phyloP scores from a whole-genome alignment of 306 rosid species.

The Prosopis cineraria region DNA sequence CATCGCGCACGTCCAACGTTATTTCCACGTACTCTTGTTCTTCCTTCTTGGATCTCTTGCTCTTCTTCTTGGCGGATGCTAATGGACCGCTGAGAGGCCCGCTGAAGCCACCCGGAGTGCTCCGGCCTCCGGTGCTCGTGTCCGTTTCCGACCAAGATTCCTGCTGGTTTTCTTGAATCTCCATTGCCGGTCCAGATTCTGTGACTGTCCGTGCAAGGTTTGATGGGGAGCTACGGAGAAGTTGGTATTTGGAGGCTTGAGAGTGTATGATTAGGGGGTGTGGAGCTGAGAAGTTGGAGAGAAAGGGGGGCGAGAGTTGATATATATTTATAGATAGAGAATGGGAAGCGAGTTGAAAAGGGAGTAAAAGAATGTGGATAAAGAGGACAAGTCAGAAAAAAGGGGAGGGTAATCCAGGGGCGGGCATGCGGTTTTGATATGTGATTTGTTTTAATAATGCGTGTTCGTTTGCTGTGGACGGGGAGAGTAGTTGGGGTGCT shows the following conservation, averaged over 20 bases:
- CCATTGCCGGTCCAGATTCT: constrained; percentile 42
- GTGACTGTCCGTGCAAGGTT: neutral
- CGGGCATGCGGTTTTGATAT: neutral
- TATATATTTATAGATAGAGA: neutral
- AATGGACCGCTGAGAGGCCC: constrained; percentile 75
- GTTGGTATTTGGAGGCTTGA: neutral
- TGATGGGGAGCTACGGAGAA: neutral
- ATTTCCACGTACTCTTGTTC: constrained; percentile 75
- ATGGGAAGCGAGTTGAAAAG: neutral
- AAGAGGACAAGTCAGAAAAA: neutral
- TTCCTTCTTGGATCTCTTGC: constrained; percentile 56
- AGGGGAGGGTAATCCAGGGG: constrained; percentile 9
- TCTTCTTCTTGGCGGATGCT: constrained; percentile 45
- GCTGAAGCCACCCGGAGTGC: constrained; percentile 57
- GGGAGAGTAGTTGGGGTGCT: neutral
- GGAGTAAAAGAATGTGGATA: neutral
- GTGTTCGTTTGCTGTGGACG: constrained; percentile 2
- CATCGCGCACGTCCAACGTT: constrained; percentile 73
- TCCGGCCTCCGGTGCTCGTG: constrained; percentile 44
- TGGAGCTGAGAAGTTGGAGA: neutral
- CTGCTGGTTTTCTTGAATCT: constrained; percentile 55
- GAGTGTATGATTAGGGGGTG: neutral
- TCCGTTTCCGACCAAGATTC: constrained; percentile 64
- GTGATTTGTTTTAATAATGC: neutral
- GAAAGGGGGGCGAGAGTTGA: neutral